Evolutionary conservation across 495 filamentous ascomycete genomes (phyloP), one percentile per base, ranked within the genome.

Genomic region (Haplographium delicatum): DNA sequence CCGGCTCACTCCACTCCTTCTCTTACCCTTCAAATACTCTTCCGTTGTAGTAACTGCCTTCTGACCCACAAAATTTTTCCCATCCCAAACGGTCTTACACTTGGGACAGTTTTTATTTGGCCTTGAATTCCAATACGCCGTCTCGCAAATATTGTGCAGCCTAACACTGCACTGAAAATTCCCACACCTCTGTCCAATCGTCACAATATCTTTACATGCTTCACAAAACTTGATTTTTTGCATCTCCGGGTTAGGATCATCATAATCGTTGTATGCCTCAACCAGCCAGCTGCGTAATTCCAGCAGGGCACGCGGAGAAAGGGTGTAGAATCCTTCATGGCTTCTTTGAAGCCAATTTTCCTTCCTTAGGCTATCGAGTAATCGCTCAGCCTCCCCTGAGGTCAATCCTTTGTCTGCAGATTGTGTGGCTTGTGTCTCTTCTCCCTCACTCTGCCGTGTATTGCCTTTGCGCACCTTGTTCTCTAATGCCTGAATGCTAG

Each of bases 161-260:
- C 91, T 72, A 3, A 83, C 73, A 11, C 53, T 60, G 60, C 91
- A 97, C 16, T 80, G 72, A 15, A 72, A 67, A 30, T 86, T 76
- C 4, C 71, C 65, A 65, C 91, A 97, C 18, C 91, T 79, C 75
- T 91, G 84, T 4, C 91, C 91, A 53, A 87, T 69, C 6, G 90
- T 97, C 49, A 96, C 78, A 48, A 97, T 86, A 65, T 96, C 90
- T 66, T 80, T 87, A 65, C 93, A 98, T 2, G 86, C 88, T 63
- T 83, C 76, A 67, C 93, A 98, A 51, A 82, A 79, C 78, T 93
- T 95, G 63, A 98, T 85, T 52, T 76, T 77, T 56, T 85, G 73
- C 72, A 71, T 77, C n/a, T n/a, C n/a, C 28, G 75, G 78, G 11
- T 72, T 73, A 1, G 75, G 70, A 4, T 72, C 74, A 4, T 66